Evolutionary conservation across 768 basidiomycete genomes (phyloP), one percentile per base, ranked within the genome.

Genomic region (Serendipita vermifera): DNA sequence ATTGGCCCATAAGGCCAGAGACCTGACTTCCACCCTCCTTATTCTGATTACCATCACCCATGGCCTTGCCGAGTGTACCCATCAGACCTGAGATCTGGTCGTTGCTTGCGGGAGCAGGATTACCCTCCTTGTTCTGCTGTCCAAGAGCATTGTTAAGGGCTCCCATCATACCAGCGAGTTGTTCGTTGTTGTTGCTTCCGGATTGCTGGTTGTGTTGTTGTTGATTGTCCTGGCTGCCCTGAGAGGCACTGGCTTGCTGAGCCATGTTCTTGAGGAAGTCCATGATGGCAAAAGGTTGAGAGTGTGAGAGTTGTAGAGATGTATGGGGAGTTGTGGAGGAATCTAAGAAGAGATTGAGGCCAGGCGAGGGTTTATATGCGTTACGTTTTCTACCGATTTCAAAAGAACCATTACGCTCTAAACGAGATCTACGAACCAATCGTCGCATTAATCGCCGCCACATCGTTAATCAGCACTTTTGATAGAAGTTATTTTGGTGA

Each of bases 331-430:
- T n/a, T n/a, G n/a, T n/a, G n/a, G n/a, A n/a, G n/a, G n/a, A n/a
- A n/a, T 26, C 46, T 11, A 51, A 15, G 11, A 5, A 9, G 2
- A 15, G 9, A 29, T 29, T 11, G 24, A 9, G 9, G 35, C 9
- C 35, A 36, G 46, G 9, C 46, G 4, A 7, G 22, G 24, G 46
- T 20, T 13, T 29, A 26, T 51, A 14, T 51, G 20, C n/a, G 17
- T n/a, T n/a, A n/a, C 39, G 39, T 20, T 9, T 2, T 5, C 39
- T n/a, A n/a, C 39, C 26, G 15, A 41, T 41, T n/a, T 5, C 9
- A 36, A n/a, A 29, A 51, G 46, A 51, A 29, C 46, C 11, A 15
- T 51, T 51, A 51, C 46, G 46, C 46, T 51, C 46, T 51, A 31
- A 20, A 15, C 46, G n/a, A n/a, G n/a, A n/a, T n/a, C n/a, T n/a